Percentiles rank a stretch among this genome's conserved stretches.
Evolutionary conservation across 1,284 basidiomycete genomes (phyloP).

Genomic region (Mycosarcoma maydis): DNA sequence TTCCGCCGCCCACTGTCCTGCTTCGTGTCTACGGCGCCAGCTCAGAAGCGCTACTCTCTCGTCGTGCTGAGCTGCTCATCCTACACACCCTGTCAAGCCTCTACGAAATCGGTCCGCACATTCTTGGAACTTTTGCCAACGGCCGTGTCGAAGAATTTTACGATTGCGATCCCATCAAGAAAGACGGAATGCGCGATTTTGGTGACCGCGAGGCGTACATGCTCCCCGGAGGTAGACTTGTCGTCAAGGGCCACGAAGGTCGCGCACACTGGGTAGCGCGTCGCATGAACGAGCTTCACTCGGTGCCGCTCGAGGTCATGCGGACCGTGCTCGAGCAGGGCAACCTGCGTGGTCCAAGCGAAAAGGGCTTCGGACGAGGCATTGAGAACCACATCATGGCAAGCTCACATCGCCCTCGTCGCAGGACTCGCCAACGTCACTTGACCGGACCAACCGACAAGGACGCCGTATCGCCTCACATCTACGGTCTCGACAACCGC

Average conservation of each 20-base stretch:
- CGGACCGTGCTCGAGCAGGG: conserved; percentile 64
- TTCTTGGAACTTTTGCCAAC: conserved; percentile 65
- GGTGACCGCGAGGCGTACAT: conserved; percentile 50
- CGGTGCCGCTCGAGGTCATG: conserved; percentile 65
- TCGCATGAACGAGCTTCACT: conserved; percentile 65
- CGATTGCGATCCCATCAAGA: conserved; percentile 61
- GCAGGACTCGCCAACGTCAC: conserved; percentile 34
- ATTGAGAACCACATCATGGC: conserved; percentile 66
- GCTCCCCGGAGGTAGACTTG: conserved; percentile 36
- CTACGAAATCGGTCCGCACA: conserved; percentile 66
- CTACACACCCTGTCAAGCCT: conserved; percentile 64
- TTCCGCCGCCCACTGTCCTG: conserved; percentile 56
- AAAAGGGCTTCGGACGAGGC: conserved; percentile 63
- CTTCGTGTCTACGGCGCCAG: conserved; percentile 63
- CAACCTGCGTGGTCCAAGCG: conserved; percentile 52
- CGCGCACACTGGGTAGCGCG: conserved; percentile 63
- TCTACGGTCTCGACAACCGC: conserved; percentile 30
- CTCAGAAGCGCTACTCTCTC: conserved; percentile 59
- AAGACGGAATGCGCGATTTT: conserved; percentile 60
- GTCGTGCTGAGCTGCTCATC: conserved; percentile 63
- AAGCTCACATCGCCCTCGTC: conserved; percentile 55
- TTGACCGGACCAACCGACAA: conserved; percentile 11
- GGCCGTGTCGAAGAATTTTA: conserved; percentile 65
- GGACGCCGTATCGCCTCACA: conserved; percentile 16
- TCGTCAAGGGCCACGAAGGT: conserved; percentile 55